Base-by-base conservation (phyloP, 306 rosid genomes). In the Sophora flavescens region DNA sequence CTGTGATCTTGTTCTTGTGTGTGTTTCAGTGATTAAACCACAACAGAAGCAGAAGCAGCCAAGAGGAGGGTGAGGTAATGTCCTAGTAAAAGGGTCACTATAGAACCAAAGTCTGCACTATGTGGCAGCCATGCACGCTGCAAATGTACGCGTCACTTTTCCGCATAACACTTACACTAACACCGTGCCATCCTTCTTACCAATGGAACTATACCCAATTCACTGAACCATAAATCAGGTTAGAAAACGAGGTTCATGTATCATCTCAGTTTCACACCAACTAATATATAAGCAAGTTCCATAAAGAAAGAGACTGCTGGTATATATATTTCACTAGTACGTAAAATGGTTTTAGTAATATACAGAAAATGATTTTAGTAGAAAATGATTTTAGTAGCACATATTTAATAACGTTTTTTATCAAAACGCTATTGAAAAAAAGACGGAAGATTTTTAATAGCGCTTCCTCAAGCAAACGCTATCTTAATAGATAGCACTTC, bases 91-190 rank as follows among this genome's bases (percentile, higher is more conserved):
- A n/a, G 13, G 5, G 44, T 16, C 1, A 3, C 0, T 8, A 56
- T n/a, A 18, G 5, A 17, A 16, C n/a, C 48, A 51, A 51, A 16
- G 9, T 8, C 47, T 15, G 16, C 22, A 32, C 2, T 35, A 32
- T 15, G 76, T 15, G 74, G 61, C 75, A 50, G 32, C 14, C n/a
- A n/a, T n/a, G n/a, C 22, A 71, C 18, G 4, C 48, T 12, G 26
- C 15, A n/a, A 15, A 6, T 22, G n/a, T 22, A 57, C n/a, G 26
- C 22, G 66, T 57, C 76, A 41, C 42, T 10, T 44, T 9, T 66
- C 66, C 14, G 28, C 66, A 22, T 56, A 18, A 8, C 15, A 14
- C 11, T 8, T n/a, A n/a, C n/a, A 12, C 4, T 16, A 15, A 26
- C 47, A n/a, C n/a, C n/a, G n/a, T n/a, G n/a, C n/a, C n/a, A n/a